These are phyloP conservation scores for Plantago ovata DNA, from an alignment of 257 asterid species.

Conservation along the genomic window DNA sequence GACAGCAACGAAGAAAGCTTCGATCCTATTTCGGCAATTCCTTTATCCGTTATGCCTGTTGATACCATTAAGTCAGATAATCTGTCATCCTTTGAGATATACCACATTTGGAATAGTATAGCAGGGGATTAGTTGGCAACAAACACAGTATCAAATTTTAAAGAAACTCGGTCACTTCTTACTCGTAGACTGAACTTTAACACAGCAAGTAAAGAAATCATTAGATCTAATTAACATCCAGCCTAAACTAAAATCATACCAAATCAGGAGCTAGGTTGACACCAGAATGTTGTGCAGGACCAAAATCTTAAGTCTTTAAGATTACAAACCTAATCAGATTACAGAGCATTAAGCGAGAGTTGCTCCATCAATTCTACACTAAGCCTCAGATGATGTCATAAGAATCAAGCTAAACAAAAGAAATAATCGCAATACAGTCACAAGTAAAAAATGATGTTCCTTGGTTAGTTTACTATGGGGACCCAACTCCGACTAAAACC, in stretches of 20 bases:
- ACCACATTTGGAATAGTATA: constrained; percentile 9
- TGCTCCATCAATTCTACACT: neutral
- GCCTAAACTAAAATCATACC: neutral
- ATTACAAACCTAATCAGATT: neutral
- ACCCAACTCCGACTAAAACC: too few species aligned
- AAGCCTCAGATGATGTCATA: neutral
- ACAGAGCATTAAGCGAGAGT: neutral
- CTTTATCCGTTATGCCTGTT: constrained; percentile 81
- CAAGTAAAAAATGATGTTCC: too few species aligned
- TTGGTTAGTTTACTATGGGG: too few species aligned
- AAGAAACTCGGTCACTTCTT: constrained; percentile 3
- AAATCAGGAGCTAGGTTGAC: neutral
- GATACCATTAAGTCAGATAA: constrained; percentile 17
- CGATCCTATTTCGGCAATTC: constrained; percentile 60
- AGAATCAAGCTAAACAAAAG: too few species aligned
- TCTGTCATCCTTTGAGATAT: constrained; percentile 11
- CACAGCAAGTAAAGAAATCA: neutral
- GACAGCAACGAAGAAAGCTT: constrained; percentile 62
- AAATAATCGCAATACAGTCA: too few species aligned
- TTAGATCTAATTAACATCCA: neutral
- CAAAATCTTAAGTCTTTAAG: neutral
- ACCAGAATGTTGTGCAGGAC: neutral
- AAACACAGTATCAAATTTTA: constrained; percentile 5
- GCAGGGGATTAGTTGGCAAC: neutral
- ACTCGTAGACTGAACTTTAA: neutral